Conservation (phyloP, 352 stramenopile species). For the Stramenopiles sp. region DNA sequence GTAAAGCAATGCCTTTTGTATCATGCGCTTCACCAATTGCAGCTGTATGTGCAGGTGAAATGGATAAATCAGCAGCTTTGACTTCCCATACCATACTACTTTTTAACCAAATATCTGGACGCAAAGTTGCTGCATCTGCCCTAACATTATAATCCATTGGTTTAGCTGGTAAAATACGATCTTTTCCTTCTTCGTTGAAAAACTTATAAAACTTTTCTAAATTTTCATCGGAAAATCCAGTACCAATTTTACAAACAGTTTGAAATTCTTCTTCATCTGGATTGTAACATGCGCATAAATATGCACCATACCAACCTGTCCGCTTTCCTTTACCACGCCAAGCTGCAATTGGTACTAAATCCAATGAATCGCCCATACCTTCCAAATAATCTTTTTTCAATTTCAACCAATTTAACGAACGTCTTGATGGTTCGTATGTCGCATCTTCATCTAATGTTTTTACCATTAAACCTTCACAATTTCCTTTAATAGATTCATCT, state of each 20-base stretch:
- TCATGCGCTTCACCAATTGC: constrained; percentile 56
- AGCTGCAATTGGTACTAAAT: constrained; percentile 93
- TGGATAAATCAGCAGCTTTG: constrained; percentile 88
- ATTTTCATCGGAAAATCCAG: constrained; percentile 92
- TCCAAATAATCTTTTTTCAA: constrained; percentile 99
- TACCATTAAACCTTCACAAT: constrained; percentile 96
- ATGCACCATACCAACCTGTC: constrained; percentile 89
- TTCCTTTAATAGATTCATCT: constrained; percentile 69
- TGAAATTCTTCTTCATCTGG: constrained; percentile 91
- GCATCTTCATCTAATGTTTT: constrained; percentile 72
- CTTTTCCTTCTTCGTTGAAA: neutral
- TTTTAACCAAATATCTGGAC: constrained; percentile 62
- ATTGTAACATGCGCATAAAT: constrained; percentile 94
- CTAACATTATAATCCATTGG: neutral
- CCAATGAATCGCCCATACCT: constrained; percentile 86
- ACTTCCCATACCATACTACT: constrained; percentile 92
- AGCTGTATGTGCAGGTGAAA: constrained; percentile 90
- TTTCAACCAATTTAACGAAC: constrained; percentile 98
- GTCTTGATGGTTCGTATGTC: constrained; percentile 88
- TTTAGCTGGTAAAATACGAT: neutral
- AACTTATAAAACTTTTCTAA: constrained; percentile 60
- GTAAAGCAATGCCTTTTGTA: constrained; percentile 83
- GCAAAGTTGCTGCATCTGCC: neutral
- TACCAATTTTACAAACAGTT: constrained; percentile 92
- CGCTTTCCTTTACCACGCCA: constrained; percentile 86